phyloP scores from a whole-genome alignment of 768 basidiomycete species.

The Paxillus ammoniavirescens region DNA sequence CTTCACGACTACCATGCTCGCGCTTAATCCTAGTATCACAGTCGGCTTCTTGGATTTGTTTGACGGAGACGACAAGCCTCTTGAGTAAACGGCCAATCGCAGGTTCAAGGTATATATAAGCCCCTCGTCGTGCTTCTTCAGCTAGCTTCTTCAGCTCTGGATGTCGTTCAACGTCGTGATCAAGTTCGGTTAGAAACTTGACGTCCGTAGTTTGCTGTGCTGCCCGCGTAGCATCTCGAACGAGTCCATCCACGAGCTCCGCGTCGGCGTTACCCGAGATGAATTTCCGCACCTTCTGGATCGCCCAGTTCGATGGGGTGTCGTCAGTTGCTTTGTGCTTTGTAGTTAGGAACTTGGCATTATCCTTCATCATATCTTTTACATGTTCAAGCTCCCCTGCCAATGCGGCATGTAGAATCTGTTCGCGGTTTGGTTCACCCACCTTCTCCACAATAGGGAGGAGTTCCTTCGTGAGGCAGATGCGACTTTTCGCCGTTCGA shows the following conservation, averaged over 20 bases:
- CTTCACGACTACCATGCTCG: background rate
- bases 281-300: background rate
- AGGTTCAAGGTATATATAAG: background rate
- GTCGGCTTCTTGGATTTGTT: conserved; percentile 8
- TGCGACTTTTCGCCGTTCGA: conserved; percentile 11
- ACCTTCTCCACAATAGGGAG: background rate
- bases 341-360: background rate
- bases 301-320: background rate
- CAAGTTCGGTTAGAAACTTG: conserved; percentile 13
- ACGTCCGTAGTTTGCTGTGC: conserved; percentile 7
- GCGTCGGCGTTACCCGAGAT: background rate
- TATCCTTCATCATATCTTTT: background rate
- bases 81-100: background rate
- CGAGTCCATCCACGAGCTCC: background rate
- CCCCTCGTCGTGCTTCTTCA: background rate
- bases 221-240: conserved; percentile 1
- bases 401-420: conserved; percentile 5
- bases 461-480: conserved; percentile 13
- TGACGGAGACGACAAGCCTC: conserved; percentile 7
- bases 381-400: background rate
- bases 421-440: background rate
- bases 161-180: background rate
- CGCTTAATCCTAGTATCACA: background rate
- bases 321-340: background rate
- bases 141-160: conserved; percentile 1